These are phyloP conservation scores for Pythium volutum DNA, from an alignment of 352 stramenopile genomes.

Conservation along the genomic window DNA sequence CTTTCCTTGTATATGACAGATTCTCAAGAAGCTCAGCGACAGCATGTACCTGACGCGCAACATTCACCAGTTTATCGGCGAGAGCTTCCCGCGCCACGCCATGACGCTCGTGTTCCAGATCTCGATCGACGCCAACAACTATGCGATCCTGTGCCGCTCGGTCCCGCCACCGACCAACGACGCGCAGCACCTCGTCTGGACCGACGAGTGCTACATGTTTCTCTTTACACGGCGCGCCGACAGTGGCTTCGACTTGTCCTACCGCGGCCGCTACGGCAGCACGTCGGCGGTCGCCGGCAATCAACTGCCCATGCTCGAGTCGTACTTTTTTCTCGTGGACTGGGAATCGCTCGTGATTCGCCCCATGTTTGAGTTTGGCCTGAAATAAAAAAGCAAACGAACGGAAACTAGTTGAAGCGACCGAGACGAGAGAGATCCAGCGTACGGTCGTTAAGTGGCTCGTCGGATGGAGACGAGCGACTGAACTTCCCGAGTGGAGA, in stretches of 20 bases:
- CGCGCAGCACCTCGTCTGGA: conserved; percentile 85
- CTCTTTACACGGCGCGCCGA: conserved; percentile 58
- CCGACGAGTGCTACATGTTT: conserved; percentile 85
- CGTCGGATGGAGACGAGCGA: background rate
- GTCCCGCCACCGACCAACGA: conserved; percentile 76
- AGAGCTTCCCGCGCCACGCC: conserved; percentile 81
- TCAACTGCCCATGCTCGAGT: conserved; percentile 81
- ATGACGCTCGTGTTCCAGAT: conserved; percentile 82
- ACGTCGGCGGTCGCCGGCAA: conserved; percentile 80
- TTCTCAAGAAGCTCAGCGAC: conserved; percentile 82
- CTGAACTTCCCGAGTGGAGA: background rate
- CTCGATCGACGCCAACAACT: conserved; percentile 80
- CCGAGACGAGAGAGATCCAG: background rate
- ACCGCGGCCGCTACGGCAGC: conserved; percentile 77
- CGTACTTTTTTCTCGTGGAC: conserved; percentile 81
- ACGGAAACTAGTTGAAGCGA: background rate
- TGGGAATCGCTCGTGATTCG: conserved; percentile 82
- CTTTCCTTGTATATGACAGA: conserved; percentile 29
- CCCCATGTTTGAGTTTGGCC: conserved; percentile 71
- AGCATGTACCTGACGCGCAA: conserved; percentile 85
- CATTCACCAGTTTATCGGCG: conserved; percentile 86
- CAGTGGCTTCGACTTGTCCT: conserved; percentile 71
- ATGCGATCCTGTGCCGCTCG: conserved; percentile 80
- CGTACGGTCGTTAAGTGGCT: background rate
- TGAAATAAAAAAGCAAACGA: background rate